phyloP scores from a whole-genome alignment of 169 alveolate genomes.

The Babesia sp. region DNA sequence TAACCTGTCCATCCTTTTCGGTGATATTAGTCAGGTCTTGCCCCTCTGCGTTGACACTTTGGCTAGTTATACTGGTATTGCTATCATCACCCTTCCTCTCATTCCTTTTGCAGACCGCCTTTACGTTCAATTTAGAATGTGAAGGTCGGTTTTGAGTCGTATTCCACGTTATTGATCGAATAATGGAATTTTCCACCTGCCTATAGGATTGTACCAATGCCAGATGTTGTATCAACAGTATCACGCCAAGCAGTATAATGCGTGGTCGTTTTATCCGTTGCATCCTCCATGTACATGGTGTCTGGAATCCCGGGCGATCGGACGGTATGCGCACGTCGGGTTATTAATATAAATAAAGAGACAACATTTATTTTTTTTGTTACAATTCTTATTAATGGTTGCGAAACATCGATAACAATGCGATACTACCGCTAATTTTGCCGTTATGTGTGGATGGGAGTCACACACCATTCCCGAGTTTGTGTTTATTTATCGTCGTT shows the following conservation, averaged over 20 bases:
- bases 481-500: background rate
- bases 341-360: background rate
- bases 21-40: background rate
- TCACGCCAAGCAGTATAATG: background rate
- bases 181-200: background rate
- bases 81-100: background rate
- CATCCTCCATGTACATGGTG: slow-evolving; percentile 13
- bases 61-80: background rate
- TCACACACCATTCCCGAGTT: background rate
- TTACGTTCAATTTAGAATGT: background rate
- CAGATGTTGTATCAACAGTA: background rate
- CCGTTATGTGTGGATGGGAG: background rate
- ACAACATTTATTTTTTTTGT: background rate
- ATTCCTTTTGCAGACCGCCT: background rate
- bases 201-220: background rate
- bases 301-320: background rate
- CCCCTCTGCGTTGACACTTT: background rate
- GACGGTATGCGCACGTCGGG: background rate
- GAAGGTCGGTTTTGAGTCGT: background rate
- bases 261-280: background rate
- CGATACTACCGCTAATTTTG: background rate
- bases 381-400: background rate
- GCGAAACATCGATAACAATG: background rate
- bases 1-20: background rate
- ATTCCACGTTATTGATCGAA: background rate